A percentile compares a stretch with the other conserved stretches of the same genome.
Conservation (phyloP, 176 grass and related monocot genomes). For the Alloteropsis semialata region DNA sequence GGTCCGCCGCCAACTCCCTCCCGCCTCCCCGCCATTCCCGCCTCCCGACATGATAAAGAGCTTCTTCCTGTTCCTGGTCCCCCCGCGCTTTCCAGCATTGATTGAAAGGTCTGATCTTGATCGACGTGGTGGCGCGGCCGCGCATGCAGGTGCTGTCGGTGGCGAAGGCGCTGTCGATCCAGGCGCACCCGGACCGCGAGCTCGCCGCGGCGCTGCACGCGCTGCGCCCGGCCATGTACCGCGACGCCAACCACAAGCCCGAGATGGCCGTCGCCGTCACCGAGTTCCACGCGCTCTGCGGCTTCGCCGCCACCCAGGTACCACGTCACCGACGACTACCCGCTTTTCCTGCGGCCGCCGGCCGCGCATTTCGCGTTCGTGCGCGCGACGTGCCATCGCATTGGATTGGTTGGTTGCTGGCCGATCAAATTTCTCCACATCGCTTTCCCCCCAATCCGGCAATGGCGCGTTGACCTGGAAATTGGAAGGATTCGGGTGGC, state of each 20-base stretch:
- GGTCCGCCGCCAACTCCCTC: background rate
- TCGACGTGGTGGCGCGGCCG: background rate
- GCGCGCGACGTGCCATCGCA: background rate
- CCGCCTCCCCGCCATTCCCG: background rate
- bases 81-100: background rate
- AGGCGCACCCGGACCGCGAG: constrained; percentile 88
- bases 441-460: background rate
- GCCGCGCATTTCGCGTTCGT: background rate
- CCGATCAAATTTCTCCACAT: background rate
- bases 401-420: background rate
- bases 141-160: constrained; percentile 60
- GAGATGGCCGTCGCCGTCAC: constrained; percentile 94
- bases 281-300: constrained; percentile 84
- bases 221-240: constrained; percentile 63
- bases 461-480: background rate
- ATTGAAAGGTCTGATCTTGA: background rate
- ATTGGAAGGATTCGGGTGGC: background rate
- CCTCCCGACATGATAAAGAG: background rate
- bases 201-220: constrained; percentile 72
- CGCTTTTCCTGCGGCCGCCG: background rate
- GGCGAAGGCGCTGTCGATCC: constrained; percentile 87
- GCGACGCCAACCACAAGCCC: constrained; percentile 93
- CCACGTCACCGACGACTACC: constrained; percentile 23
- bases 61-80: too few relatives aligned
- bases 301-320: constrained; percentile 70